These are phyloP conservation scores for Funneliformis geosporum DNA, from an alignment of 192 early-diverging fungal species.

Conservation along the genomic window DNA sequence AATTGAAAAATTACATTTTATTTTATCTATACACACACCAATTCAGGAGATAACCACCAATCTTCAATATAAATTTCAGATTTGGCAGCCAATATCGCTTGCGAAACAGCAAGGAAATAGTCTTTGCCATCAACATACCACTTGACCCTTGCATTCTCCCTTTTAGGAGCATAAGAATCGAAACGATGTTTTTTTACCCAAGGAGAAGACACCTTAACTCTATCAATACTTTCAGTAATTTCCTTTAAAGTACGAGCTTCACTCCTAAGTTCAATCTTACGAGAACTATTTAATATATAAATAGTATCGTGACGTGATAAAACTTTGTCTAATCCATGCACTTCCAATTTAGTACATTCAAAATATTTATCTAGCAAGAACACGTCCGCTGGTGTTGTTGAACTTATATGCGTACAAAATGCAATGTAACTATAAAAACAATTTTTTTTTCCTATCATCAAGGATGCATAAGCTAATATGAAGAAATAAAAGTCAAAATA, in stretches of 20 bases:
- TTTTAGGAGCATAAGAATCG: constrained; percentile 73
- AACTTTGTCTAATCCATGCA: constrained; percentile 33
- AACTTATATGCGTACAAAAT: constrained; percentile 50
- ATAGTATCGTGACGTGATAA: constrained; percentile 61
- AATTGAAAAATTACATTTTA: neutral
- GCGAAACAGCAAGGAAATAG: constrained; percentile 72
- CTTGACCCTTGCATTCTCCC: constrained; percentile 59
- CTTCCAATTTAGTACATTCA: constrained; percentile 11
- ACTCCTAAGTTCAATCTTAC: constrained; percentile 69
- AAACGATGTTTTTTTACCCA: constrained; percentile 67
- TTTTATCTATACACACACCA: constrained; percentile 40
- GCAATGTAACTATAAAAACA: constrained; percentile 47
- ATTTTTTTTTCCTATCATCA: neutral
- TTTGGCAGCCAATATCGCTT: constrained; percentile 71
- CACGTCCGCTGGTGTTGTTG: constrained; percentile 47
- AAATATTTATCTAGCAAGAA: constrained; percentile 55
- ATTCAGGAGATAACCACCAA: constrained; percentile 86
- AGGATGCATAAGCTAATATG: neutral
- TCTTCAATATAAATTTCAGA: constrained; percentile 70
- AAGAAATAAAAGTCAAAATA: neutral
- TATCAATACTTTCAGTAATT: constrained; percentile 62
- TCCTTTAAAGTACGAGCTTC: constrained; percentile 65
- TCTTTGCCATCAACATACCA: constrained; percentile 78
- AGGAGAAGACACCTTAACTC: constrained; percentile 60
- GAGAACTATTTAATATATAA: constrained; percentile 56